Evolutionary conservation across 2,329 filamentous ascomycete species (phyloP), one percentile per base, ranked within the genome.

Genomic region (Epichloe amarillans): DNA sequence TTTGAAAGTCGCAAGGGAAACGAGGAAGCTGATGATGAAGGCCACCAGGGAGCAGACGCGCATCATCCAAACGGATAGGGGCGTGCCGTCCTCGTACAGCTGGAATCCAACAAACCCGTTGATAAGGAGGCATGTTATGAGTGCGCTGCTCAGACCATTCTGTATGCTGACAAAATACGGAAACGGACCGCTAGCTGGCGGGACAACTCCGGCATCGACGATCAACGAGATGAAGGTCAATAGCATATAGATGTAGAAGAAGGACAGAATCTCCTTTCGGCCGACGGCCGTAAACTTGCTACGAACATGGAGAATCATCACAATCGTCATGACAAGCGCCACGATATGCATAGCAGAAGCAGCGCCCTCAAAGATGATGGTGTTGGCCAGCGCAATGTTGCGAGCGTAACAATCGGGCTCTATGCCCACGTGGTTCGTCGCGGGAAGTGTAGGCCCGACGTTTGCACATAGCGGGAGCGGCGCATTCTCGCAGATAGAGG

Each of bases 71-170:
- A 98, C 83, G 0, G 90, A 96, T 40, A 97, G 73, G 2, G 85
- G 84, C 1, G 93, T 98, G 47, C 93, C 93, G 62, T 98, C 93
- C 69, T 98, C 93, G 67, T 98, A 98, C 12, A 98, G 75, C 69
- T 97, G 93, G 69, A 98, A 98, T 36, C 93, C 93, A 50, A 98
- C 91, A 63, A 98, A 98, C 42, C 93, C 93, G 67, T 97, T 97
- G 73, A 98, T 90, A 60, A 97, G 73, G 51, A 98, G 74, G 65
- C 86, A 94, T 26, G 88, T 91, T 64, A 93, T 84, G 30, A 95
- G 77, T 1, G 93, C 88, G 37, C 88, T 95, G 21, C 83, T 74
- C 49, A 98, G 74, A 14, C 91, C 93, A 55, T 84, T 84, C 62
- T 98, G 93, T 5, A 85, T 80, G 11, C 89, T 86, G 56, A 88